Evolutionary conservation across 345 rosid genomes (phyloP).

Genomic region (Arabis alpina): DNA sequence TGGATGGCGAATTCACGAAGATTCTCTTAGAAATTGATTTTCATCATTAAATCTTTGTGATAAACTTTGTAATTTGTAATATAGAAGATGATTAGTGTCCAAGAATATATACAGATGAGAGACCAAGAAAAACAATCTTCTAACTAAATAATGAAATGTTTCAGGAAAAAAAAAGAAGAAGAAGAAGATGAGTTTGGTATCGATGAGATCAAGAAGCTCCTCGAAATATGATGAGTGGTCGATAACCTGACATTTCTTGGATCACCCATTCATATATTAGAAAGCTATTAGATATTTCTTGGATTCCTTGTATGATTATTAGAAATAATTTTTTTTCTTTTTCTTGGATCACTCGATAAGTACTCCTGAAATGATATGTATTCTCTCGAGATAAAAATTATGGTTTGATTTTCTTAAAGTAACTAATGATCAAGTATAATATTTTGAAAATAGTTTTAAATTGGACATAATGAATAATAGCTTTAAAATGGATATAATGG

Average conservation of each 20-base stretch:
- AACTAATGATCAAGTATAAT: neutral
- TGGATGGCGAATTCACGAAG: too few relatives aligned
- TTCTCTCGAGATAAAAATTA: conserved; percentile 5
- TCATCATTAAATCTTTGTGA: too few relatives aligned
- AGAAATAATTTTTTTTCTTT: neutral
- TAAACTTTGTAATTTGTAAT: too few relatives aligned
- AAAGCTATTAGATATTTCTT: conserved; percentile 8
- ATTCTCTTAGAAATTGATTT: too few relatives aligned
- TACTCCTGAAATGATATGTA: conserved; percentile 15
- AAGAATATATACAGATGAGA: conserved; percentile 59
- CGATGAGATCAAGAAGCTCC: conserved; percentile 79
- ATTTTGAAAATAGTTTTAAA: conserved; percentile 2
- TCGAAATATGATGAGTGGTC: conserved; percentile 46
- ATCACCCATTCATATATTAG: conserved; percentile 23
- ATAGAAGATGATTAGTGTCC: too few relatives aligned
- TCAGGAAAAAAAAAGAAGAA: too few relatives aligned
- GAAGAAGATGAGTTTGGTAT: conserved; percentile 52
- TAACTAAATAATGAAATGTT: neutral
- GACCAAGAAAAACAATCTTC: conserved; percentile 53
- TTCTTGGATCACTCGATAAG: conserved; percentile 41
- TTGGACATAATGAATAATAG: conserved; percentile 10
- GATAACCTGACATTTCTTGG: conserved; percentile 26
- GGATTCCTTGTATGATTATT: conserved; percentile 23
- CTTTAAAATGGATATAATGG: conserved; percentile 20
- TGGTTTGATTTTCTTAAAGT: conserved; percentile 8